phyloP scores from a whole-genome alignment of 768 basidiomycete species.

The Amanita molliuscula region DNA sequence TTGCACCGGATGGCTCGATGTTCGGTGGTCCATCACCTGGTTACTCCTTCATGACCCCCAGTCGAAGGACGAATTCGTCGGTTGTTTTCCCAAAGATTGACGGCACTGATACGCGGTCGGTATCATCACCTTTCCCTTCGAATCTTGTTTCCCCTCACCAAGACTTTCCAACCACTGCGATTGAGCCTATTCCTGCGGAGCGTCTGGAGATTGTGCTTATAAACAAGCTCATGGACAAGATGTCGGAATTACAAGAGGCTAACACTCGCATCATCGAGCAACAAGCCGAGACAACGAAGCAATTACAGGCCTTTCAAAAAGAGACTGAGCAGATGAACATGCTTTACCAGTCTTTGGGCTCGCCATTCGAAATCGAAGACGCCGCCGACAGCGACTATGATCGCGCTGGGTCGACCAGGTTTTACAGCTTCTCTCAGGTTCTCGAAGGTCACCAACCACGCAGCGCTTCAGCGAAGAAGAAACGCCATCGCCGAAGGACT shows the following conservation, averaged over 20 bases:
- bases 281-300: constrained; percentile 49
- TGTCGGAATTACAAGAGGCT: constrained; percentile 66
- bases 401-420: constrained; percentile 5
- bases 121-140: constrained; percentile 2
- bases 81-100: constrained; percentile 2
- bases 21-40: constrained; percentile 23
- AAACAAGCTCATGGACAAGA: constrained; percentile 63
- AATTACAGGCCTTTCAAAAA: constrained; percentile 58
- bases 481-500: constrained; percentile 2
- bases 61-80: constrained; percentile 13
- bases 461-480: background rate
- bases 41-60: constrained; percentile 19
- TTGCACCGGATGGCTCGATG: constrained; percentile 47
- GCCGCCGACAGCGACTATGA: constrained; percentile 21
- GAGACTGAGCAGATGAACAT: constrained; percentile 63
- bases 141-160: constrained; percentile 8
- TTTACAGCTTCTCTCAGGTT: constrained; percentile 8
- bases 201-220: constrained; percentile 47
- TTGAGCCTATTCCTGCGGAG: constrained; percentile 21
- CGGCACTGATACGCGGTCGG: background rate
- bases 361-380: constrained; percentile 40
- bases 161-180: background rate
- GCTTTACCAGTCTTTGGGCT: constrained; percentile 59
- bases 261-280: constrained; percentile 58
- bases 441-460: background rate